A percentile compares a stretch with the other conserved stretches of the same genome.
These are phyloP conservation scores for Bipolaris cookei DNA, from an alignment of 2,329 filamentous ascomycete species.

Conservation along the genomic window DNA sequence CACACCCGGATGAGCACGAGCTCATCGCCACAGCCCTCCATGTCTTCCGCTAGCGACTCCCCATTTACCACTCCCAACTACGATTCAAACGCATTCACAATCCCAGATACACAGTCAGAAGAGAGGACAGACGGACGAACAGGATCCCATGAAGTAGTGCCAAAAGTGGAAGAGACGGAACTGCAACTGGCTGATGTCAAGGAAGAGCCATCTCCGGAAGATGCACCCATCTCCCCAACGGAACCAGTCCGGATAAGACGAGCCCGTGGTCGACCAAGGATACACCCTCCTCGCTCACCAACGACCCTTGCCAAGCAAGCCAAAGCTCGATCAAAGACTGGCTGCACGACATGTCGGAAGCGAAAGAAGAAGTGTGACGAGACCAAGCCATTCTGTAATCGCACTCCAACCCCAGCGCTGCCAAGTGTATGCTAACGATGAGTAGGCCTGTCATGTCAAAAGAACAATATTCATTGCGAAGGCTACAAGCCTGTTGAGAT, in stretches of 20 bases:
- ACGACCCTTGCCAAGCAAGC: slow-evolving; percentile 71
- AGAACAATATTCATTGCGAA: slow-evolving; percentile 90
- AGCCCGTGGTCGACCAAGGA: slow-evolving; percentile 77
- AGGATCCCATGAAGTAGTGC: slow-evolving; percentile 50
- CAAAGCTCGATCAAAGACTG: slow-evolving; percentile 71
- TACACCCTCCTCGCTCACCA: slow-evolving; percentile 71
- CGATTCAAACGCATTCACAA: slow-evolving; percentile 33
- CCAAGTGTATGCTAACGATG: slow-evolving; percentile 30
- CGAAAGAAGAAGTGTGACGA: slow-evolving; percentile 68
- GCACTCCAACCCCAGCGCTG: background rate
- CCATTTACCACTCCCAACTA: slow-evolving; percentile 47
- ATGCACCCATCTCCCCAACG: slow-evolving; percentile 43
- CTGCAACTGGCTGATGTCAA: slow-evolving; percentile 51
- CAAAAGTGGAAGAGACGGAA: slow-evolving; percentile 63
- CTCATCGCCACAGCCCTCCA: slow-evolving; percentile 50
- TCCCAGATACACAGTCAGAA: slow-evolving; percentile 36
- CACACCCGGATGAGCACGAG: slow-evolving; percentile 48
- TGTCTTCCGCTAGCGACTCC: slow-evolving; percentile 51
- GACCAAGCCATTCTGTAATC: slow-evolving; percentile 54
- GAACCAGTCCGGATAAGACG: slow-evolving; percentile 48
- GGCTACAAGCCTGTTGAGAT: slow-evolving; percentile 86
- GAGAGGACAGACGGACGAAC: slow-evolving; percentile 33
- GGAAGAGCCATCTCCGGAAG: slow-evolving; percentile 41
- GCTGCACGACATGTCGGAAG: slow-evolving; percentile 65
- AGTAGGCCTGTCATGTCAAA: slow-evolving; percentile 83